These are phyloP conservation scores for Sphaerulina musiva DNA, from an alignment of 2,329 filamentous ascomycete genomes.

Conservation along the genomic window DNA sequence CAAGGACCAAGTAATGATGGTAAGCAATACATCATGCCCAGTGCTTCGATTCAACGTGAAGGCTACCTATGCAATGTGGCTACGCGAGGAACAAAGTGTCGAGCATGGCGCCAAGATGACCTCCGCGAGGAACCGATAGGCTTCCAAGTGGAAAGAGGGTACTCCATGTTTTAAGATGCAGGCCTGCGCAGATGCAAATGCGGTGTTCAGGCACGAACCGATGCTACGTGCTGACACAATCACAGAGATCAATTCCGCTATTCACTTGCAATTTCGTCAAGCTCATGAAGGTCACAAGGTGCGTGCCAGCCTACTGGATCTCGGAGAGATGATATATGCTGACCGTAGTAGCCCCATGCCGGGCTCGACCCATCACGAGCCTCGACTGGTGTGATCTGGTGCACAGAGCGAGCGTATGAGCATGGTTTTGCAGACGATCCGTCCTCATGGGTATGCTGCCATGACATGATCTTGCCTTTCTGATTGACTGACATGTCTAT, in stretches of 20 bases:
- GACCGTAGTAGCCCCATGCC: constrained; percentile 58
- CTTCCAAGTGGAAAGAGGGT: background rate
- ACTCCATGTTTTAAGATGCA: background rate
- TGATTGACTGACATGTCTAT: too few species aligned
- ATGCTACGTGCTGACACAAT: background rate
- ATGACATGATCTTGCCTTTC: too few species aligned
- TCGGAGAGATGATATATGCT: background rate
- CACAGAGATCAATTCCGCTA: constrained; percentile 71
- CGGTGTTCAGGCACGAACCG: background rate
- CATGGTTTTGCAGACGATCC: constrained; percentile 80
- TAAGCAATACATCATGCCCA: constrained; percentile 2
- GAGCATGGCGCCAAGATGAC: background rate
- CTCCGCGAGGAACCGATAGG: background rate
- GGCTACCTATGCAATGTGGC: background rate
- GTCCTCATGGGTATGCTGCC: constrained; percentile 53
- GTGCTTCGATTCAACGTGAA: constrained; percentile 5
- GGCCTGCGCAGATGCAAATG: background rate
- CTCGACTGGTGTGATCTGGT: constrained; percentile 93
- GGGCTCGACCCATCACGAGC: constrained; percentile 82
- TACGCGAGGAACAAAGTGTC: background rate
- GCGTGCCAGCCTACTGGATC: background rate
- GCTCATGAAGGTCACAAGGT: constrained; percentile 79
- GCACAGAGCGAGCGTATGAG: constrained; percentile 77
- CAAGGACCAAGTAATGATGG: constrained; percentile 20
- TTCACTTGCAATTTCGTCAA: constrained; percentile 81